Evolutionary conservation across 1,284 basidiomycete genomes (phyloP).

Genomic region (Inonotus obliquus): DNA sequence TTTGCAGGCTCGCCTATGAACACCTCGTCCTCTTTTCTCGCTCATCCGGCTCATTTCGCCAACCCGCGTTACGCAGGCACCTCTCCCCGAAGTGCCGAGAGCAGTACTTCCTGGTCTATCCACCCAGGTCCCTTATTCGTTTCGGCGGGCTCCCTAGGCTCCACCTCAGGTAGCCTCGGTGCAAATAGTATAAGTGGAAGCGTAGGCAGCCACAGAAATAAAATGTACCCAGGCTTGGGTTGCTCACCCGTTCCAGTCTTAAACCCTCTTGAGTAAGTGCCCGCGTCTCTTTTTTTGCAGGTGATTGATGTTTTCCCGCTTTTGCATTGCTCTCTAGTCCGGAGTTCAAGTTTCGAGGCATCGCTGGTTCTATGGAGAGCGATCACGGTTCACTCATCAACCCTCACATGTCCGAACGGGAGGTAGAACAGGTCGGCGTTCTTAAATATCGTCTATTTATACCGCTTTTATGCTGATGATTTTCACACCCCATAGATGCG

Average conservation of each 20-base stretch:
- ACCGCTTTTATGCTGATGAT: neutral
- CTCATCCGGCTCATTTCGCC: neutral
- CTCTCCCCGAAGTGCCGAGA: slow-evolving; percentile 2
- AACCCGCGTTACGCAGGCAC: slow-evolving; percentile 1
- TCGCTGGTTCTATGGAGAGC: slow-evolving; percentile 55
- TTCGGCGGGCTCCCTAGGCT: slow-evolving; percentile 8
- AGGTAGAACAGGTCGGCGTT: slow-evolving; percentile 49
- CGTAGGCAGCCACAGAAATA: neutral
- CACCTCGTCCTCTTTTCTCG: neutral
- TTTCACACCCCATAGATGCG: slow-evolving; percentile 46
- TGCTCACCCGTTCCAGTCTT: slow-evolving; percentile 1
- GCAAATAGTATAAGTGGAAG: slow-evolving; percentile 1
- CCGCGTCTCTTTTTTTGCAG: neutral
- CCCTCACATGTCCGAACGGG: slow-evolving; percentile 42
- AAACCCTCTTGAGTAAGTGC: slow-evolving; percentile 16
- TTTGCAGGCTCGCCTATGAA: neutral
- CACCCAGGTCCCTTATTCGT: slow-evolving; percentile 19
- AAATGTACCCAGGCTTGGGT: slow-evolving; percentile 4
- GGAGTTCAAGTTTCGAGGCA: slow-evolving; percentile 45
- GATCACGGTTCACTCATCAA: slow-evolving; percentile 61
- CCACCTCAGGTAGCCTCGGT: neutral
- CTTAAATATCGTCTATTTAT: slow-evolving; percentile 6
- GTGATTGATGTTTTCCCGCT: neutral
- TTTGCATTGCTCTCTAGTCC: slow-evolving; percentile 31
- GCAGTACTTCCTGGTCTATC: slow-evolving; percentile 10